These are phyloP conservation scores for Lantana camara DNA, from an alignment of 257 asterid species.

Conservation along the genomic window DNA sequence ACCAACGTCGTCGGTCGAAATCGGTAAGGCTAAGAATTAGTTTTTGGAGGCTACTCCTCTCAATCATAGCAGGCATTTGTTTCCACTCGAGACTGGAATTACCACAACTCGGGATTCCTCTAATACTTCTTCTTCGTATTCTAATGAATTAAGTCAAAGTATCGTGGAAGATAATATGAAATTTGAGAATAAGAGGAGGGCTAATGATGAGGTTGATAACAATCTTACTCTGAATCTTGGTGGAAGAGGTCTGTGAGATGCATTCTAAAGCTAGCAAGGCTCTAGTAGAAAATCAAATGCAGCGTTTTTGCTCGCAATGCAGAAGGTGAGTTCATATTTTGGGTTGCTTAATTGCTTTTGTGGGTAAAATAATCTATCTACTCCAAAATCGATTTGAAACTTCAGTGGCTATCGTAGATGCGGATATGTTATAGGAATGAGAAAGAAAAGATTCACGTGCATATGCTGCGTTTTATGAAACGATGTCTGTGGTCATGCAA, in stretches of 20 bases:
- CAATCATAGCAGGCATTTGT: slow-evolving; percentile 47
- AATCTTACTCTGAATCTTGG: slow-evolving; percentile 60
- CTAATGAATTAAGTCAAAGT: slow-evolving; percentile 49
- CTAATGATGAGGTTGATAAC: slow-evolving; percentile 29
- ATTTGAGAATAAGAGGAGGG: slow-evolving; percentile 62
- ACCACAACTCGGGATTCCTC: slow-evolving; percentile 39
- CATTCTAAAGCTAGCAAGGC: slow-evolving; percentile 74
- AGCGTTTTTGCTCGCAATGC: slow-evolving; percentile 89
- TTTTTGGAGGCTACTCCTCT: slow-evolving; percentile 39
- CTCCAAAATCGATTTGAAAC: neutral
- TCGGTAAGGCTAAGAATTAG: no score
- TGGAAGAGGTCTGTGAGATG: slow-evolving; percentile 64
- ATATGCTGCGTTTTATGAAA: no score
- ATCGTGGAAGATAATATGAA: slow-evolving; percentile 35
- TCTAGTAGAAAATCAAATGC: slow-evolving; percentile 69
- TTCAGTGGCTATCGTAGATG: neutral
- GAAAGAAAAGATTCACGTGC: slow-evolving; percentile 8
- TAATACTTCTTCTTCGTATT: slow-evolving; percentile 58
- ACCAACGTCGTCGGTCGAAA: no score
- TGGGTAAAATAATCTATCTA: neutral
- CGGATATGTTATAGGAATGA: neutral
- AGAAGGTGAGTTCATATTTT: slow-evolving; percentile 61
- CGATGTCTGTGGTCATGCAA: no score
- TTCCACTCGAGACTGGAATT: slow-evolving; percentile 45
- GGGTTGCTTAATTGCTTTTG: no score